Evolutionary conservation across 306 rosid species (phyloP).

Genomic region (Bauhinia variegata): DNA sequence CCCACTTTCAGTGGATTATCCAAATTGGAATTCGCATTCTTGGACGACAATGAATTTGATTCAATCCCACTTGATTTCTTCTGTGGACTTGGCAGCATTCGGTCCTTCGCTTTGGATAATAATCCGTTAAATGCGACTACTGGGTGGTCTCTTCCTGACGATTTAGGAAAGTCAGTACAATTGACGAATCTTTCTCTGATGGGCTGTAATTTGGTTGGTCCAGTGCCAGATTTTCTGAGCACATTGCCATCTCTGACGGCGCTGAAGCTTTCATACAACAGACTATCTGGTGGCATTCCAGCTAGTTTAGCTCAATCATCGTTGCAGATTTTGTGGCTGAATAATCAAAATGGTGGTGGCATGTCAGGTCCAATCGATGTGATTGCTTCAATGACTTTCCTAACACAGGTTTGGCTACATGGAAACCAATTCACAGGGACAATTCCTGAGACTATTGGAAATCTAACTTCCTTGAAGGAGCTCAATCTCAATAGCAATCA

Average conservation of each 20-base stretch:
- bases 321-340: constrained; percentile 80
- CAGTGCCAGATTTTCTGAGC: constrained; percentile 69
- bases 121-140: constrained; percentile 59
- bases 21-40: constrained; percentile 71
- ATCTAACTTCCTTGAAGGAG: constrained; percentile 62
- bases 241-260: constrained; percentile 59
- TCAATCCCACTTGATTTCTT: constrained; percentile 73
- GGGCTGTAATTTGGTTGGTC: constrained; percentile 65
- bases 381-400: constrained; percentile 59
- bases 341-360: constrained; percentile 67
- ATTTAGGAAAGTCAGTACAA: constrained; percentile 62
- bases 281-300: constrained; percentile 59
- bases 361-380: constrained; percentile 65
- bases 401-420: constrained; percentile 74
- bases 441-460: constrained; percentile 67
- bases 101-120: constrained; percentile 69
- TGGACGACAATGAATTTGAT: constrained; percentile 72
- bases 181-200: constrained; percentile 65
- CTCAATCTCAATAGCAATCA: constrained; percentile 74
- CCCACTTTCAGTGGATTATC: constrained; percentile 76
- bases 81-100: constrained; percentile 53
- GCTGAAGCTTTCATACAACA: constrained; percentile 66
- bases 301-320: constrained; percentile 57
- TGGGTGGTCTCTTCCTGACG: constrained; percentile 75
- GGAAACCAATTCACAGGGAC: constrained; percentile 72